A percentile compares a stretch with the other conserved stretches of the same genome.
Evolutionary conservation across 2,329 filamentous ascomycete species (phyloP).

Genomic region (Diaporthe ampelina): DNA sequence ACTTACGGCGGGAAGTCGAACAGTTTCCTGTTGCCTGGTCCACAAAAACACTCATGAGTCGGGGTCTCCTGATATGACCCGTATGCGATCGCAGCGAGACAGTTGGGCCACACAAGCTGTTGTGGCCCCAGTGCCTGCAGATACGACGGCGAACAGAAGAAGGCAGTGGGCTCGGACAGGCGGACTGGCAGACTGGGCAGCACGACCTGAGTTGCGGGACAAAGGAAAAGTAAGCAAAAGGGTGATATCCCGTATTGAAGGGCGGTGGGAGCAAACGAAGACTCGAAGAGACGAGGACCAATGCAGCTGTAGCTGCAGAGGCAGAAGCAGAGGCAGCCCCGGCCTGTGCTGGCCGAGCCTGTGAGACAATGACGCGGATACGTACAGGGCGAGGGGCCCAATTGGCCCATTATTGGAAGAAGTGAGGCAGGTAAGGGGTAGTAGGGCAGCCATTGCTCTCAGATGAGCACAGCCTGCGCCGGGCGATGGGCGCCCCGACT

Average conservation of each 20-base stretch:
- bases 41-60: not conserved
- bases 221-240: slow-evolving; percentile 9
- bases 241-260: slow-evolving; percentile 7
- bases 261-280: slow-evolving; percentile 1
- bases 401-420: not conserved
- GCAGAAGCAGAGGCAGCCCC: slow-evolving; percentile 9
- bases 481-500: not conserved
- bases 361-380: slow-evolving; percentile 39
- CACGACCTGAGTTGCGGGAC: slow-evolving; percentile 1
- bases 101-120: slow-evolving; percentile 22
- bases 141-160: slow-evolving; percentile 38
- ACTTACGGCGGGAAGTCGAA: not conserved
- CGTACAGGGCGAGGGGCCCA: slow-evolving; percentile 2
- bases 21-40: not conserved
- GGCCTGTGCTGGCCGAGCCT: not conserved
- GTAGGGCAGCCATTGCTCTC: slow-evolving; percentile 13
- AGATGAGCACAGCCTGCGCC: not conserved
- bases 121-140: slow-evolving; percentile 36
- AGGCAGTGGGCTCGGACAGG: too few species aligned
- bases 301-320: not conserved
- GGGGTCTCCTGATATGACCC: not conserved
- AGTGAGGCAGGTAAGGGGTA: not conserved
- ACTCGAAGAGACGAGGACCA: not conserved
- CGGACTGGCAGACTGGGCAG: not conserved
- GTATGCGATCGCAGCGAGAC: not conserved